Evolutionary conservation across 495 filamentous ascomycete genomes (phyloP).

Genomic region (Neurospora hispaniola): DNA sequence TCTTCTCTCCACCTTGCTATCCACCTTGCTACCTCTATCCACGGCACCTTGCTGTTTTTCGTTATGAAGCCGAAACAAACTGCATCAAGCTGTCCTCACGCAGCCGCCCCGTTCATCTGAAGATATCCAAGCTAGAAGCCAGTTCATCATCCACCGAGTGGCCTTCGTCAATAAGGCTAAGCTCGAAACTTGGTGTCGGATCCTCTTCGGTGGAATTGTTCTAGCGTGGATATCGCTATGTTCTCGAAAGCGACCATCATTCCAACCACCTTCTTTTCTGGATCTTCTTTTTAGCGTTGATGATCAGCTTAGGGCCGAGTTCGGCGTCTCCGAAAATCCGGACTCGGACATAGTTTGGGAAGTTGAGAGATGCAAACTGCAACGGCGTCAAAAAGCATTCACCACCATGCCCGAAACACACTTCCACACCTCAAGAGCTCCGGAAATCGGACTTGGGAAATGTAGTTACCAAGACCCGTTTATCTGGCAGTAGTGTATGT

Average conservation of each 20-base stretch:
- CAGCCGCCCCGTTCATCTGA: not conserved
- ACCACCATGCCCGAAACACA: no score
- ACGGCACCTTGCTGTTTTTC: not conserved
- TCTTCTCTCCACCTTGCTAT: not conserved
- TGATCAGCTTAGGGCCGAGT: not conserved
- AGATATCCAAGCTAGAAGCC: not conserved
- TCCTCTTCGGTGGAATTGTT: not conserved
- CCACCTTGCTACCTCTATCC: not conserved
- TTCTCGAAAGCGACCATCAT: not conserved
- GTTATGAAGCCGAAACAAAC: not conserved
- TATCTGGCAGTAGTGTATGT: no score
- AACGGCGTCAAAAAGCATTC: no score
- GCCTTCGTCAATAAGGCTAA: not conserved
- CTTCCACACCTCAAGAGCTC: no score
- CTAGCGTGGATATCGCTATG: not conserved
- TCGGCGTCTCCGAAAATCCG: no score
- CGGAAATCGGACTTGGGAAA: no score
- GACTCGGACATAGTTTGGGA: no score
- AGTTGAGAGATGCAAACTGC: no score
- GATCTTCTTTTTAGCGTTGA: not conserved
- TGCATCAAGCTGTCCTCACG: not conserved
- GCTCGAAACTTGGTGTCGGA: not conserved
- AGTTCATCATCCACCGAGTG: not conserved
- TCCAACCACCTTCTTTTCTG: not conserved
- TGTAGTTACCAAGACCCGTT: no score